Evolutionary conservation across 1,139 yeast genomes (phyloP).

Genomic region (Sugiyamaella pinicola): DNA sequence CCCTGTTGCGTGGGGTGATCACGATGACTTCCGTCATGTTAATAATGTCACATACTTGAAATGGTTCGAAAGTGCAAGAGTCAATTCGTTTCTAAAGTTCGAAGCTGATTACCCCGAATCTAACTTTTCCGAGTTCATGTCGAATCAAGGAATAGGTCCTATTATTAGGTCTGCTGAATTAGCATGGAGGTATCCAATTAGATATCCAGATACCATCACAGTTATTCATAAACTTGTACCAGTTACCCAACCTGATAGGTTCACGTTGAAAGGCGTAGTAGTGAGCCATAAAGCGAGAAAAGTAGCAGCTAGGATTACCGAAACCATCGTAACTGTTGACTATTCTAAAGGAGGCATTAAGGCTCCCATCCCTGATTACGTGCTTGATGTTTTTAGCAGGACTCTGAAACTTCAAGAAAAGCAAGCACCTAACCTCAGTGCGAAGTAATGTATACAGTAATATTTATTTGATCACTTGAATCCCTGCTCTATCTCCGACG

Average conservation of each 20-base stretch:
- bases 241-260: conserved; percentile 36
- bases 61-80: conserved; percentile 44
- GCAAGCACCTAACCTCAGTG: conserved; percentile 13
- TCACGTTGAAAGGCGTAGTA: conserved; percentile 41
- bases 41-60: conserved; percentile 42
- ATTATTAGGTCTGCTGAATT: conserved; percentile 40
- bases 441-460: background rate
- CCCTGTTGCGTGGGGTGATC: conserved; percentile 41
- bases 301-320: conserved; percentile 42
- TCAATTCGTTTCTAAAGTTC: conserved; percentile 34
- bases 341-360: conserved; percentile 39
- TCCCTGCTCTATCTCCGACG: no score
- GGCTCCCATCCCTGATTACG: conserved; percentile 37
- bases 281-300: conserved; percentile 41
- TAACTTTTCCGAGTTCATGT: conserved; percentile 35
- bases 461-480: background rate
- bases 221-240: conserved; percentile 40
- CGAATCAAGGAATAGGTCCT: conserved; percentile 38
- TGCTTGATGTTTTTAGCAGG: conserved; percentile 27
- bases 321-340: conserved; percentile 42
- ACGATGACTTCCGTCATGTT: conserved; percentile 41
- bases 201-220: conserved; percentile 40
- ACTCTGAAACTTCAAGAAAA: conserved; percentile 17
- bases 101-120: conserved; percentile 24
- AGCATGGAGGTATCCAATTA: conserved; percentile 42